Base-by-base conservation (phyloP, 192 early-diverging fungal species). In the Phlyctochytrium arcticum region DNA sequence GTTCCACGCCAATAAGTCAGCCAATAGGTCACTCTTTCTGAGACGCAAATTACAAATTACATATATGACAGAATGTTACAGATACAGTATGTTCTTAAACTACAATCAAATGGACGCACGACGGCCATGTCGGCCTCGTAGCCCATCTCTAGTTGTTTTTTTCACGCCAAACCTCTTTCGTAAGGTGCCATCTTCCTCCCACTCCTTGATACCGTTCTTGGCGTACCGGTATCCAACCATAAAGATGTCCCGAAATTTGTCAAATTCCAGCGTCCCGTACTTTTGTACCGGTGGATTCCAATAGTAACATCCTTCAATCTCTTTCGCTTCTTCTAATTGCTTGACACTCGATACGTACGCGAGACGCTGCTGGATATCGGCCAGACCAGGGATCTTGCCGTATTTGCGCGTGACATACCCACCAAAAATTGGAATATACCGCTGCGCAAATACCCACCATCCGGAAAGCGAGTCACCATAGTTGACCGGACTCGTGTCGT, bases 401-500 rank as follows among this genome's bases (percentile, higher is more conserved):
- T 83, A 74, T 73, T 63, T 57, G 31, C 42, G 21, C 37, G 73
- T 70, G 1, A 51, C 21, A 17, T 39, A 57, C 3, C 49, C 7
- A 5, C 49, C 35, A 12, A 55, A 42, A 54, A 96, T 86, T 0
- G 96, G 96, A 55, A 95, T 92, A 24, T 51, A 77, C 10, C 87
- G 79, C 63, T 91, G 87, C 36, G 92, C 68, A 9, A 96, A 68
- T 5, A 94, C 90, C 80, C 91, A 89, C 86, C 89, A 92, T n/a
- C 97, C 97, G 6, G 88, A 91, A 23, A 99, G 78, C 4, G 89
- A 86, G 60, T 95, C 95, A 30, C 94, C 95, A 63, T 91, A 98
- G 19, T 79, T 80, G 34, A 96, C 90, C 2, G 92, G 88, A n/a
- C 86, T 89, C 3, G 92, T 98, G 68, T 98, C 95, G 76, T 99